Conservation (phyloP, 257 asterid genomes). For the Capsicum chinense region DNA sequence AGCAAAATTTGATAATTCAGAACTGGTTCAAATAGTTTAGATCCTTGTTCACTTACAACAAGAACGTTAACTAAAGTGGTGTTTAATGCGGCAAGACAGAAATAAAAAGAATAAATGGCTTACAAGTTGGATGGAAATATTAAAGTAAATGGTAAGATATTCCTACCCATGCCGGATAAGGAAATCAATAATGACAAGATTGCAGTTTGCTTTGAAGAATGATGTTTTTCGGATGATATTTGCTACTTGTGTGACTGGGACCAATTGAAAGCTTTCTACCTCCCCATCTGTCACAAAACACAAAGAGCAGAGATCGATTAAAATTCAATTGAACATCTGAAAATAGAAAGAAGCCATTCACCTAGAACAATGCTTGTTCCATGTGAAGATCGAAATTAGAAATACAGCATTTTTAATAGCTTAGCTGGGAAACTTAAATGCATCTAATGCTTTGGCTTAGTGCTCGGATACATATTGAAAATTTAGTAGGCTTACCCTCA, state of each 20-base stretch:
- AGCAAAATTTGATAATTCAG: neutral
- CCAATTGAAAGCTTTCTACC: slow-evolving; percentile 84
- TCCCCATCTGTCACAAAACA: slow-evolving; percentile 72
- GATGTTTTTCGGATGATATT: slow-evolving; percentile 59
- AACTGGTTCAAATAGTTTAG: neutral
- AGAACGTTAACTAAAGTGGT: neutral
- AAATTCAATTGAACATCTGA: neutral
- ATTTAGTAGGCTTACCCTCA: slow-evolving; percentile 56
- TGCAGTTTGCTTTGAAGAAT: slow-evolving; percentile 78
- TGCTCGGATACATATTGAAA: neutral
- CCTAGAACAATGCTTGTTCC: neutral
- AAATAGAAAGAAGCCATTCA: neutral
- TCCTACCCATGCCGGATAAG: slow-evolving; percentile 90
- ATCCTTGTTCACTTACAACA: neutral
- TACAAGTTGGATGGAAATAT: neutral
- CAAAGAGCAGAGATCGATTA: neutral
- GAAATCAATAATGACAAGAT: slow-evolving; percentile 85
- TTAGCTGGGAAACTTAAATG: neutral
- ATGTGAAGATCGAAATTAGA: neutral
- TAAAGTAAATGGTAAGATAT: neutral
- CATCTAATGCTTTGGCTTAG: neutral
- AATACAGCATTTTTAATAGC: neutral
- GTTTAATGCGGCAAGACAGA: neutral
- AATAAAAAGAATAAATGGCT: neutral
- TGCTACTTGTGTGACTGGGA: slow-evolving; percentile 69